Base-by-base conservation (phyloP, 495 filamentous ascomycete species). In the Aspergillus incahuasiensis region DNA sequence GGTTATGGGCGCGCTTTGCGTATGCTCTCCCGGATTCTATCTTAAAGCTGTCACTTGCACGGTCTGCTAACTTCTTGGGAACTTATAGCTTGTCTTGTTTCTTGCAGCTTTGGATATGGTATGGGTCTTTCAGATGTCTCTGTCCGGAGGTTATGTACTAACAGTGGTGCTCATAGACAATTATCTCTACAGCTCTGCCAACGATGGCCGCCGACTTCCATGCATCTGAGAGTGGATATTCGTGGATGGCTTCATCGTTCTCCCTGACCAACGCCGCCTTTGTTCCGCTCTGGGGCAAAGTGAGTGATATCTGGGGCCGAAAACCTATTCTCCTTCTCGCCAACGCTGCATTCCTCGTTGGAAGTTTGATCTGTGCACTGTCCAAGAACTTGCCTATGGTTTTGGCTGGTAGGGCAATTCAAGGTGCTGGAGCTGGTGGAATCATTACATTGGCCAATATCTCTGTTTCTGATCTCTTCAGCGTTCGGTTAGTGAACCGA, bases 401-500 rank as follows among this genome's bases (percentile, higher is more conserved):
- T 51, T 79, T 96, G 44, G 82, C 80, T 1, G 88, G 86, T 15
- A 69, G 91, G 66, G 85, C 86, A 1, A 73, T 96, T 44, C 91
- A 96, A 67, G 91, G 91, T 47, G 69, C 87, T n/a, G 91, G 90
- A 5, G 89, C 87, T 28, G 91, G 91, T 50, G 91, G 91, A 1
- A 79, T 92, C 43, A 78, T 92, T 19, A 85, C 89, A 19, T 67
- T 95, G 61, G 86, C 88, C 22, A 91, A 94, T 64, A 91, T 95
- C 47, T 82, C 79, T 58, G 91, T 96, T 52, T 82, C 83, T 9
- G 91, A 96, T 73, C 63, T 92, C 48, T 91, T 92, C 70, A 86
- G 83, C 56, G 79, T 89, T 76, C 73, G 83, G 69, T 80, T 65
- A 22, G 63, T 52, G 21, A 16, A 16, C 2, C 34, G 38, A 44